Evolutionary conservation across 208 protist genomes (phyloP), one percentile per base, ranked within the genome.

Genomic region (Leptomonas seymouri): DNA sequence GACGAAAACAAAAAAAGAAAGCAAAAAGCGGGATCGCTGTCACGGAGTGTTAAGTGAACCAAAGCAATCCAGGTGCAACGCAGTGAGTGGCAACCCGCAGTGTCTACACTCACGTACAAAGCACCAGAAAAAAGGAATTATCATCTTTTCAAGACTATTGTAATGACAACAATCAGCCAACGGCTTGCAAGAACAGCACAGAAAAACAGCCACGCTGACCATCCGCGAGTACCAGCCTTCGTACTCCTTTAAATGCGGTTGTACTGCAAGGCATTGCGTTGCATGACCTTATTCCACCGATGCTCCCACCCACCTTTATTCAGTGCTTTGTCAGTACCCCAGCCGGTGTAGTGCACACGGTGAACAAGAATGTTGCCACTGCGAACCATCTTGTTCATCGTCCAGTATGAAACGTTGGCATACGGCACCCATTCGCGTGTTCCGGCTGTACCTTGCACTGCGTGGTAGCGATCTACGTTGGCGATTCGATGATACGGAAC

Each of bases 231-330:
- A 7, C 48, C 18, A 30, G 18, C 45, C 45, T 30, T 53, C 51
- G 7, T 28, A 20, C 14, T 28, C 16, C 34, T 46, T 81, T 76
- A 96, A 41, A 90, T 78, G 27, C 86, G 75, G 56, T 78, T 94
- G 81, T 97, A 97, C 73, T 97, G 92, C 49, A 94, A 76, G 27
- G 80, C 80, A 64, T 97, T 95, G 21, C 92, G 81, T 67, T 97
- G 83, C 85, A 94, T 86, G 15, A 93, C 83, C 76, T 95, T 97
- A 74, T 97, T 97, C 92, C 92, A 97, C 6, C 92, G 80, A 71
- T 94, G 87, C 71, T 94, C 88, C 89, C 90, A 97, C 5, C 92
- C 92, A 36, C 92, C 92, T 60, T 82, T 70, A 27, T 93, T 95
- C 34, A 97, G 77, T 25, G 90, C 64, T 28, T 73, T 76, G 67